Conservation (phyloP, 768 basidiomycete genomes). For the Pholiota conissans region DNA sequence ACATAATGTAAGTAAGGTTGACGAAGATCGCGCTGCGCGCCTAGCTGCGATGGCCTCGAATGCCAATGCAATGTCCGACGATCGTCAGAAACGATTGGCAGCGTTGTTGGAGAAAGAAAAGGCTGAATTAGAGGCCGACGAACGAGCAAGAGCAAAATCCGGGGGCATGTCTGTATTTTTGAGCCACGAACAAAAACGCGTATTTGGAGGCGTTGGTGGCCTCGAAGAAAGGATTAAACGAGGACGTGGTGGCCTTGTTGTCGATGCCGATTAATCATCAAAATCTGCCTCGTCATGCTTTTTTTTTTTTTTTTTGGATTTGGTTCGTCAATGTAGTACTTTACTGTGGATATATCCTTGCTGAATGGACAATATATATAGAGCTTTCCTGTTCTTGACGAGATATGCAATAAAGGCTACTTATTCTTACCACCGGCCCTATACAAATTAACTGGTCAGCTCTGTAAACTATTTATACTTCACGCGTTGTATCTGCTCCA, state of each 20-base stretch:
- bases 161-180: slow-evolving; percentile 83
- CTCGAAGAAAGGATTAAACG: slow-evolving; percentile 78
- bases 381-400: not conserved
- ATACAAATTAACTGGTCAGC: slow-evolving; percentile 22
- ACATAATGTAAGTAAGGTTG: slow-evolving; percentile 8
- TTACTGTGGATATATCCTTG: not conserved
- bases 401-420: not conserved
- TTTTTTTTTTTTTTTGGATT: slow-evolving; percentile 1
- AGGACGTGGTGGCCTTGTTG: slow-evolving; percentile 70
- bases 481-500: not conserved
- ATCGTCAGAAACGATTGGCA: slow-evolving; percentile 73
- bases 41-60: slow-evolving; percentile 86
- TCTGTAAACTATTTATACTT: slow-evolving; percentile 10
- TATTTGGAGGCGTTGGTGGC: slow-evolving; percentile 77
- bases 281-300: not conserved
- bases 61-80: slow-evolving; percentile 63
- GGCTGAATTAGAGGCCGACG: slow-evolving; percentile 73
- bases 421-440: slow-evolving; percentile 18
- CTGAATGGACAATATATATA: not conserved
- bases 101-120: slow-evolving; percentile 75
- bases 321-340: not conserved
- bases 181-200: slow-evolving; percentile 79
- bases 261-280: slow-evolving; percentile 58
- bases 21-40: slow-evolving; percentile 74
- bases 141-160: slow-evolving; percentile 62